A percentile compares a stretch with the other conserved stretches of the same genome.
Conservation (phyloP, 2,329 filamentous ascomycete genomes). For the Fusarium torreyae region DNA sequence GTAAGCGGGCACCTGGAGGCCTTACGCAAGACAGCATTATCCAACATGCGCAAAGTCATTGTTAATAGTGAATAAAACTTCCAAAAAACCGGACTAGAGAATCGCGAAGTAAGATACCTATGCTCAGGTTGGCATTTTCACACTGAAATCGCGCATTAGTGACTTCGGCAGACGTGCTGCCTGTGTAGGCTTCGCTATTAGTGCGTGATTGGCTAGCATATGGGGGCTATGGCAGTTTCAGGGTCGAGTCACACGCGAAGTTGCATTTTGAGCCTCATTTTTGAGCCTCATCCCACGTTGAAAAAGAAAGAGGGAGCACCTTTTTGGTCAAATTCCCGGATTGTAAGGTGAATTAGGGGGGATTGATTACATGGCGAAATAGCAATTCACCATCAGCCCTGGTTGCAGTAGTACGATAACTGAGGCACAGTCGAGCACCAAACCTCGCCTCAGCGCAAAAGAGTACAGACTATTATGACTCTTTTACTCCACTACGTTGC, state of each 20-base stretch:
- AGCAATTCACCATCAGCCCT: not conserved
- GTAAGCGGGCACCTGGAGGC: not conserved
- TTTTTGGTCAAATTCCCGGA: too few relatives aligned
- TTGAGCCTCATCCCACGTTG: constrained; percentile 6
- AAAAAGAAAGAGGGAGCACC: not conserved
- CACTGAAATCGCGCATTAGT: not conserved
- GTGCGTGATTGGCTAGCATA: too few relatives aligned
- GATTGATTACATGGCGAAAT: not conserved
- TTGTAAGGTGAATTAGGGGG: not conserved
- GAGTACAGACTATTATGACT: not conserved
- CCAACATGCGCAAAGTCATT: not conserved
- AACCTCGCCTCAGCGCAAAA: constrained; percentile 12
- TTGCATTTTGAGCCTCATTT: constrained; percentile 8
- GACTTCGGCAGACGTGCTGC: too few relatives aligned
- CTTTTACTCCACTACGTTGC: constrained; percentile 2
- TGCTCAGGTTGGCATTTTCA: constrained; percentile 10
- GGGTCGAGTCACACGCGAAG: too few relatives aligned
- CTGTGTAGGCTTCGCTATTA: too few relatives aligned
- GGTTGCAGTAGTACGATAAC: not conserved
- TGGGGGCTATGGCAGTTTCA: too few relatives aligned
- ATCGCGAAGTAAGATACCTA: constrained; percentile 5
- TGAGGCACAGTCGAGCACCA: constrained; percentile 23
- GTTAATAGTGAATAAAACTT: too few relatives aligned
- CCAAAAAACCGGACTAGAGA: not conserved
- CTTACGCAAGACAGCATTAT: not conserved